Base-by-base conservation (phyloP, 148 eudicot genomes). In the Dianthus caryophyllus region DNA sequence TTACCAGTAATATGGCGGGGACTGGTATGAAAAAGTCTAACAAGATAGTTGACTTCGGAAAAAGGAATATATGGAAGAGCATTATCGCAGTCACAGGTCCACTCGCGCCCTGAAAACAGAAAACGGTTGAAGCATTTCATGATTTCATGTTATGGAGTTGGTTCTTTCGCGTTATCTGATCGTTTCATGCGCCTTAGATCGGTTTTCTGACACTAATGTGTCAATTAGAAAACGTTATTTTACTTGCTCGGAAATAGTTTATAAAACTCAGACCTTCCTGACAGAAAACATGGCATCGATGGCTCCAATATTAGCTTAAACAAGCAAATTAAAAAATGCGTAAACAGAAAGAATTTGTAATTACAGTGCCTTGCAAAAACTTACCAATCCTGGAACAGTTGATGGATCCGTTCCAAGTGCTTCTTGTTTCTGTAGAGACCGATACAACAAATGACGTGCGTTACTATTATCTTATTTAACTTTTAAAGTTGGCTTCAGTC, bases 51-150 rank as follows among this genome's bases (percentile, higher is more conserved):
- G 77, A 61, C 71, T 57, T 85, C 0, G 97, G 96, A 66, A 76
- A 77, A 59, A 91, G 87, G 80, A 91, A 91, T 73, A 91, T 85
- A 75, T 88, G 78, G 14, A 91, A 92, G 70, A 91, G 83, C 90
- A 88, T 78, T 56, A 91, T 86, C 50, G 97, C 97, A 76, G 83
- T 87, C 54, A 85, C 90, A 18, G 97, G 92, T 49, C 96, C 97
- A 76, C 92, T 91, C 48, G 97, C 97, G 66, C 97, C 97, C 92
- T 91, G 46, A 4, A 71, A 69, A 68, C 52, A 69, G 47, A 59
- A n/a, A 11, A 5, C 4, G 47, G 65, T 47, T 22, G 56, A 41
- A 16, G 13, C 39, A 57, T 39, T 61, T 31, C 26, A n/a, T 24
- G 13, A 27, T 20, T 43, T 41, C 10, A 33, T 33, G 3, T 2